Evolutionary conservation across 257 asterid genomes (phyloP).

Genomic region (Hygrophila difformis): DNA sequence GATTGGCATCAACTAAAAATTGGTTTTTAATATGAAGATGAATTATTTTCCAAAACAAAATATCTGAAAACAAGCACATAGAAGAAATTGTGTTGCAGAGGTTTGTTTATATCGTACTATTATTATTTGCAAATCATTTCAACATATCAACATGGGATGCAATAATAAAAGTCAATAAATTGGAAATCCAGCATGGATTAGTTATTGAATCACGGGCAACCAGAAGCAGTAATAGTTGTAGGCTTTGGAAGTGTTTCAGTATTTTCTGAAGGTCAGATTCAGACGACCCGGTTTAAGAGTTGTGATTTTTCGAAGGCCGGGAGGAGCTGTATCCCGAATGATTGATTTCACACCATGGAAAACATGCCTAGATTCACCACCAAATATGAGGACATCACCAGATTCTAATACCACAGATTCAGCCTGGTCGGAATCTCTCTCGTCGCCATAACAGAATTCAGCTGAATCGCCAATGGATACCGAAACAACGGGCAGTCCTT

Average conservation of each 20-base stretch:
- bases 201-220: too few species aligned
- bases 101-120: too few species aligned
- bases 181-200: too few species aligned
- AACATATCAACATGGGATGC: too few species aligned
- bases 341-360: conserved; percentile 53
- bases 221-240: neutral
- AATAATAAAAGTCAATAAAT: too few species aligned
- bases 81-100: too few species aligned
- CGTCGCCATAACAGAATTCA: conserved; percentile 46
- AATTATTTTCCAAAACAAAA: too few species aligned
- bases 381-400: conserved; percentile 58
- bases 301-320: conserved; percentile 16
- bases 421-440: conserved; percentile 39
- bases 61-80: too few species aligned
- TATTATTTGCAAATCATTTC: too few species aligned
- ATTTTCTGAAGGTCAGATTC: conserved; percentile 55
- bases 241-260: conserved; percentile 7
- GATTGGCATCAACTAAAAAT: too few species aligned
- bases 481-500: conserved; percentile 59
- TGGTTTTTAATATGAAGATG: too few species aligned
- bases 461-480: conserved; percentile 64
- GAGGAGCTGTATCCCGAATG: conserved; percentile 39
- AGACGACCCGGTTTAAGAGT: conserved; percentile 63
- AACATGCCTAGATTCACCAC: conserved; percentile 51
- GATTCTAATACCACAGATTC: conserved; percentile 35